Conservation (phyloP, 441 rosid species). For the Kokia cookei region DNA sequence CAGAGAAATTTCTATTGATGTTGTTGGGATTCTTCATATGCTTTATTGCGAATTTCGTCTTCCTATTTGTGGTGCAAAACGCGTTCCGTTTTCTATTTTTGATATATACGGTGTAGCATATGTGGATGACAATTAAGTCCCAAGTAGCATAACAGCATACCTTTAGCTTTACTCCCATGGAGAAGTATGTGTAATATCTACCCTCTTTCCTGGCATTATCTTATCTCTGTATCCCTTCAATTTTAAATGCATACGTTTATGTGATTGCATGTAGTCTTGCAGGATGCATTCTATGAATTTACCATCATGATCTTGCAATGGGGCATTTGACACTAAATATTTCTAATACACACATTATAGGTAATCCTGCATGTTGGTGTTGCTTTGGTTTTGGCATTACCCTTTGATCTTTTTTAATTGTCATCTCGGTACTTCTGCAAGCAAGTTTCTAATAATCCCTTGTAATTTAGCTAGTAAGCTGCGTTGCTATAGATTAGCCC, state of each 20-base stretch:
- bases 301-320: background rate
- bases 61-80: background rate
- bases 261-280: background rate
- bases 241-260: background rate
- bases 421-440: conserved; percentile 64
- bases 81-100: background rate
- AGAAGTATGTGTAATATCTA: conserved; percentile 61
- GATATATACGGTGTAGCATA: conserved; percentile 53
- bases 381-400: conserved; percentile 53
- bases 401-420: conserved; percentile 66
- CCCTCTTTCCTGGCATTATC: conserved; percentile 14
- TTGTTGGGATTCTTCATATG: background rate
- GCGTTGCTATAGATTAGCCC: background rate
- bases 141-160: conserved; percentile 73
- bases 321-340: conserved; percentile 6
- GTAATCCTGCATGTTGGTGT: conserved; percentile 56
- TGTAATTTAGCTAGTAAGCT: background rate
- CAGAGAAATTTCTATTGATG: conserved; percentile 32
- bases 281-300: background rate
- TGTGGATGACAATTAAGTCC: conserved; percentile 67
- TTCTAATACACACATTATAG: conserved; percentile 27
- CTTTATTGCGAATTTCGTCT: background rate
- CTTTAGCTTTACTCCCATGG: conserved; percentile 70
- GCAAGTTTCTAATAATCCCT: conserved; percentile 24
- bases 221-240: background rate